Evolutionary conservation across 208 protist genomes (phyloP).

Genomic region (Leishmania gerbilli): DNA sequence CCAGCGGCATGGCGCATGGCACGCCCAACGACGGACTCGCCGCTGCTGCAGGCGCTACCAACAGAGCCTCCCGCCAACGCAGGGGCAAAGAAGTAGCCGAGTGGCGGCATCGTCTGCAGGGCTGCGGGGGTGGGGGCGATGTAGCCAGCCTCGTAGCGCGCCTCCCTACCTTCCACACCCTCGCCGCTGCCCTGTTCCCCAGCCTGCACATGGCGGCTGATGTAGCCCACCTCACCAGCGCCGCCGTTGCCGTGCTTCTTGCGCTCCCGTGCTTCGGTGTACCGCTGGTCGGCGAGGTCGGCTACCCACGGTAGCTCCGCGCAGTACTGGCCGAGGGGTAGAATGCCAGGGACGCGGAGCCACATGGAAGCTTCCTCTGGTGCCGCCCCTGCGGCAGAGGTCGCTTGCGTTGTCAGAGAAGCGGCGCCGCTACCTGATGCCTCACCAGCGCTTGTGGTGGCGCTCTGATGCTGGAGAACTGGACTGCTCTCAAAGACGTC

Average conservation of each 20-base stretch:
- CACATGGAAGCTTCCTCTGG: neutral
- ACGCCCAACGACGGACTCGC: constrained; percentile 10
- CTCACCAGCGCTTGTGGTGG: neutral
- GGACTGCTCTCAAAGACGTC: constrained; percentile 2
- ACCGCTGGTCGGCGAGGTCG: constrained; percentile 27
- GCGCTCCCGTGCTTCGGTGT: constrained; percentile 23
- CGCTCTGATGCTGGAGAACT: neutral
- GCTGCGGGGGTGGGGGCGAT: constrained; percentile 1
- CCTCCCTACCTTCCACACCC: neutral
- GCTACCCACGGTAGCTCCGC: constrained; percentile 36
- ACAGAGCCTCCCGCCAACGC: neutral
- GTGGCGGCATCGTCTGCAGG: constrained; percentile 4
- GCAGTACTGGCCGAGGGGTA: constrained; percentile 42
- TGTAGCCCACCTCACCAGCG: constrained; percentile 21
- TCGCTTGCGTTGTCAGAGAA: neutral
- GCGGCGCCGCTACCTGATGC: neutral
- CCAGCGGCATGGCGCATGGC: constrained; percentile 7
- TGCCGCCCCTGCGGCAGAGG: neutral
- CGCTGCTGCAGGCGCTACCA: neutral
- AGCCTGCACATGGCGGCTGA: constrained; percentile 12
- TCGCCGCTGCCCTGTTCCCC: constrained; percentile 9
- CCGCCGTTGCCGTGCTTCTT: constrained; percentile 19
- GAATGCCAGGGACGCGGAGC: constrained; percentile 37
- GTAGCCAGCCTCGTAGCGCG: constrained; percentile 3
- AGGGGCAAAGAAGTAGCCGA: constrained; percentile 16